Conservation (phyloP, 805 yeast genomes). For the Saccharomycopsis schoenii region DNA sequence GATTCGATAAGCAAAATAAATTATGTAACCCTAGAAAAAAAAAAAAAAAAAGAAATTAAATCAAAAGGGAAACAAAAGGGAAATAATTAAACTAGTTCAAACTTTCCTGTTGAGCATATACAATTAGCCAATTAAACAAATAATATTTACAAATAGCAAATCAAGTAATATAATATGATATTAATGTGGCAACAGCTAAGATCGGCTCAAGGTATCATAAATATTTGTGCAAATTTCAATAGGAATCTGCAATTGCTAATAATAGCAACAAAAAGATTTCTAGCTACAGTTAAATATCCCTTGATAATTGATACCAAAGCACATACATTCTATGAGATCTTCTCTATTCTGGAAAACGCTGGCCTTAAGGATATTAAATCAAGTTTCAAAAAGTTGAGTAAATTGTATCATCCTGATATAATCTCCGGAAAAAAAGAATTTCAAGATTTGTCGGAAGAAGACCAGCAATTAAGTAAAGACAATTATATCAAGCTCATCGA, state of each 20-base stretch:
- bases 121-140: too few species aligned
- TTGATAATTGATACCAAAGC: background rate
- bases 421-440: slow-evolving; percentile 19
- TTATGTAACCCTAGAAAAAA: background rate
- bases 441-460: slow-evolving; percentile 28
- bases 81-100: background rate
- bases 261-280: background rate
- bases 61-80: background rate
- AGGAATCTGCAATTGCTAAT: background rate
- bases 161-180: background rate
- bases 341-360: slow-evolving; percentile 20
- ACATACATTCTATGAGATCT: slow-evolving; percentile 27
- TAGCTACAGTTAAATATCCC: background rate
- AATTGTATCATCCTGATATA: slow-evolving; percentile 36
- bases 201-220: background rate
- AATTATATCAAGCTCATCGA: slow-evolving; percentile 31
- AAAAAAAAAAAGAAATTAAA: background rate
- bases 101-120: too few species aligned
- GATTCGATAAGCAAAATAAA: background rate
- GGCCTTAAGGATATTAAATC: slow-evolving; percentile 31
- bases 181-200: background rate
- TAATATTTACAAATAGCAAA: background rate
- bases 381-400: slow-evolving; percentile 33
- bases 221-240: background rate
- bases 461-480: slow-evolving; percentile 28